A percentile compares a stretch with the other conserved stretches of the same genome.
Evolutionary conservation across 1,139 yeast genomes (phyloP).

Genomic region (Dujonia santamariae): DNA sequence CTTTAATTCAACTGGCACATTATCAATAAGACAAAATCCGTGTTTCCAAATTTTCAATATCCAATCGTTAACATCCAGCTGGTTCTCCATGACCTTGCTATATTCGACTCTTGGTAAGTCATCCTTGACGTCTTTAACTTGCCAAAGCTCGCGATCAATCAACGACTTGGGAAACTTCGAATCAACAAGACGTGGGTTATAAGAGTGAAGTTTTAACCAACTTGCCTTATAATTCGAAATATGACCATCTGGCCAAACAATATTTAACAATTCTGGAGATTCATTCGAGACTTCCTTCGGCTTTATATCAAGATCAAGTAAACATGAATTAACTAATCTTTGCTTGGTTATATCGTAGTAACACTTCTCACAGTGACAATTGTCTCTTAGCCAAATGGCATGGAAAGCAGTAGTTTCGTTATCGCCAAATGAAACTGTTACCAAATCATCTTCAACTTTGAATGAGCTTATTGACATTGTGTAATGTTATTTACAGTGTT

Average conservation of each 20-base stretch:
- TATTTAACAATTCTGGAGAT: constrained; percentile 16
- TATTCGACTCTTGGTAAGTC: constrained; percentile 54
- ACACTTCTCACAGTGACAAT: constrained; percentile 63
- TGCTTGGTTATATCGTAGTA: constrained; percentile 63
- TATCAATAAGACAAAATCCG: constrained; percentile 65
- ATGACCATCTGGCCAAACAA: constrained; percentile 55
- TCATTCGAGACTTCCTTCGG: constrained; percentile 23
- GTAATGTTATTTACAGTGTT: neutral
- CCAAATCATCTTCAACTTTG: neutral
- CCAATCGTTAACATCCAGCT: constrained; percentile 56
- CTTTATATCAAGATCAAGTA: constrained; percentile 46
- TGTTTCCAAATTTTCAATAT: constrained; percentile 53
- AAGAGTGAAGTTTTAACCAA: constrained; percentile 63
- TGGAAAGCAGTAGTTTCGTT: constrained; percentile 30
- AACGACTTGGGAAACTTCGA: constrained; percentile 26
- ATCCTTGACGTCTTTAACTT: constrained; percentile 39
- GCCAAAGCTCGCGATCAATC: constrained; percentile 43
- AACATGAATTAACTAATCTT: constrained; percentile 58
- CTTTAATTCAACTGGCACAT: constrained; percentile 61
- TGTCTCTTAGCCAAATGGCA: constrained; percentile 67
- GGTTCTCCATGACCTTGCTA: constrained; percentile 43
- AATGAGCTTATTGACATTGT: constrained; percentile 1
- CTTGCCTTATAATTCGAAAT: constrained; percentile 40
- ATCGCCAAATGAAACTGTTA: constrained; percentile 1
- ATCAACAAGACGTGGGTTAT: constrained; percentile 49